Conservation (phyloP, 116 monocot species). For the Zostera marina region DNA sequence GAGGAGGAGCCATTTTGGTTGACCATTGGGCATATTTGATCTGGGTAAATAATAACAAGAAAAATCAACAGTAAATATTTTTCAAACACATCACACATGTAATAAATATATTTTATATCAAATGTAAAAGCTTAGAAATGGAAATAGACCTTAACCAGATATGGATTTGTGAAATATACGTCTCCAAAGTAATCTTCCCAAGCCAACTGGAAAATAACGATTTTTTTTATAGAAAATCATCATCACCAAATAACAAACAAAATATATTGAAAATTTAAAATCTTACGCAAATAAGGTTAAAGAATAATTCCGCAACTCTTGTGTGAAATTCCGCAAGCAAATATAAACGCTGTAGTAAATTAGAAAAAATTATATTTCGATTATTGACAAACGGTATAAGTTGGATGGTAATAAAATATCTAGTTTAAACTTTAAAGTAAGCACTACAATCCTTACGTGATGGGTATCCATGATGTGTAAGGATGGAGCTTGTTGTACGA, state of each 20-base stretch:
- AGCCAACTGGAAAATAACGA: constrained; percentile 54
- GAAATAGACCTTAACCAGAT: constrained; percentile 77
- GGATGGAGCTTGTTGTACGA: constrained; percentile 89
- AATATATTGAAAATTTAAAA: neutral
- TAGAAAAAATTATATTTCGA: neutral
- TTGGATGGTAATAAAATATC: neutral
- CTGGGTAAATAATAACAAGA: constrained; percentile 17
- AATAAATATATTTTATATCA: neutral
- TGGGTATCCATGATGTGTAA: constrained; percentile 98
- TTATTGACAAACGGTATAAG: neutral
- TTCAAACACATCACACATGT: neutral
- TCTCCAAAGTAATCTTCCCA: constrained; percentile 94
- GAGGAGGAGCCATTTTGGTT: constrained; percentile 92
- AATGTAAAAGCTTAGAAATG: neutral
- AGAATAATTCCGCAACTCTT: constrained; percentile 44
- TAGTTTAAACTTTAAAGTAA: neutral
- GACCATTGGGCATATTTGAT: constrained; percentile 75
- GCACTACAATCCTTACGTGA: constrained; percentile 47
- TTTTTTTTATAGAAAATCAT: neutral
- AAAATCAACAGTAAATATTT: neutral
- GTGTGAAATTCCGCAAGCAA: constrained; percentile 83
- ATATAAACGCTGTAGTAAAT: constrained; percentile 59
- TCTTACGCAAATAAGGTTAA: constrained; percentile 38
- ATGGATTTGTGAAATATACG: constrained; percentile 96
- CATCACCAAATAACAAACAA: neutral